A percentile compares a stretch with the other conserved stretches of the same genome.
Conservation (phyloP, 768 basidiomycete genomes). For the Termitomyces sp. region DNA sequence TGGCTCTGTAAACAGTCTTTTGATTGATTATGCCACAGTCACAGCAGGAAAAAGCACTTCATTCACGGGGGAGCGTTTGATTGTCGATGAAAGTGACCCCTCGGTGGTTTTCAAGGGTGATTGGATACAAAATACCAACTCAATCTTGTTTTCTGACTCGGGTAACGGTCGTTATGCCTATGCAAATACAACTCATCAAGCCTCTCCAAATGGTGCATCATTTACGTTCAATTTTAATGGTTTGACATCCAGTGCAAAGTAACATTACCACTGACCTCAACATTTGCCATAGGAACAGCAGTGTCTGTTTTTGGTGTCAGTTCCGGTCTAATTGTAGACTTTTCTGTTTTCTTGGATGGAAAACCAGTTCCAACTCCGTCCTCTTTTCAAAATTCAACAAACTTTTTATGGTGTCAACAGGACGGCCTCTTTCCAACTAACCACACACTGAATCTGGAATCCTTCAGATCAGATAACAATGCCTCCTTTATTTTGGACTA, state of each 20-base stretch:
- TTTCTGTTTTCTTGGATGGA: background rate
- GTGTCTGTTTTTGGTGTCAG: background rate
- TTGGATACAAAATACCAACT: background rate
- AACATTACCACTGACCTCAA: background rate
- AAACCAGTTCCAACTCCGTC: too few species aligned
- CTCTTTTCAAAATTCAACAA: background rate
- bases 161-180: background rate
- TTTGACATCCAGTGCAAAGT: background rate
- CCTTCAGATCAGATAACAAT: accelerated
- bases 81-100: too few species aligned
- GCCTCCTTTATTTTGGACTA: background rate
- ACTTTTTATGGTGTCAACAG: background rate
- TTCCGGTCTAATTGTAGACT: too few species aligned
- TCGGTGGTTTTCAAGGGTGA: background rate
- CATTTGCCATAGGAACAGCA: background rate
- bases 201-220: background rate
- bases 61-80: too few species aligned
- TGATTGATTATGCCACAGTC: background rate
- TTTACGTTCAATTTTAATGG: background rate
- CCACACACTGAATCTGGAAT: background rate
- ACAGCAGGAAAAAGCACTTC: background rate
- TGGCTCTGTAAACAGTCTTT: too few species aligned
- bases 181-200: background rate
- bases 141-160: background rate
- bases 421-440: background rate